Evolutionary conservation across 2,329 filamentous ascomycete species (phyloP).

Genomic region (Penicillium aurantiogriseum): DNA sequence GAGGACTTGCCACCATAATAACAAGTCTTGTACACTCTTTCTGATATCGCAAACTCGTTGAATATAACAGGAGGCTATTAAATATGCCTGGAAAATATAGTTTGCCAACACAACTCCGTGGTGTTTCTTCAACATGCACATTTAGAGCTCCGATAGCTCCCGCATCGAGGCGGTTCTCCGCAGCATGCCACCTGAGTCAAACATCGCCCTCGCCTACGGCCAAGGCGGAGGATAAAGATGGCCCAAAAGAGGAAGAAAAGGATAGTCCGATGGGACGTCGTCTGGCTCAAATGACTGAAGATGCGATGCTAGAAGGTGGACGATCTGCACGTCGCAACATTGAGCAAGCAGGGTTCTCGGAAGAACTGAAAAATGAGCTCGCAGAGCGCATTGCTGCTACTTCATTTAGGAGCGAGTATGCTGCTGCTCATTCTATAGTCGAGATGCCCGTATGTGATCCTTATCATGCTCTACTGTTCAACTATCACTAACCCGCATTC

Average conservation of each 20-base stretch:
- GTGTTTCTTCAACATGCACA: slow-evolving; percentile 13
- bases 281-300: slow-evolving; percentile 60
- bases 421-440: slow-evolving; percentile 53
- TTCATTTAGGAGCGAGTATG: slow-evolving; percentile 55
- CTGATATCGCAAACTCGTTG: background rate
- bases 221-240: slow-evolving; percentile 16
- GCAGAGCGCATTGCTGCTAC: slow-evolving; percentile 59
- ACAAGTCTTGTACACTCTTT: background rate
- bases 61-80: no score
- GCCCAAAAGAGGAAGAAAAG: slow-evolving; percentile 30
- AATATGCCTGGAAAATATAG: slow-evolving; percentile 26
- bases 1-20: slow-evolving; percentile 8
- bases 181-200: slow-evolving; percentile 24
- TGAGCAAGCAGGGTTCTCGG: slow-evolving; percentile 62
- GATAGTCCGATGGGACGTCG: slow-evolving; percentile 59
- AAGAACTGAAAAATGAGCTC: slow-evolving; percentile 57
- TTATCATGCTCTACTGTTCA: background rate
- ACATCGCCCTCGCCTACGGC: slow-evolving; percentile 16
- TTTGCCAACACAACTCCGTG: slow-evolving; percentile 16
- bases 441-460: slow-evolving; percentile 48
- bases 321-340: slow-evolving; percentile 56
- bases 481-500: background rate
- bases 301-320: slow-evolving; percentile 55
- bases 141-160: slow-evolving; percentile 15
- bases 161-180: slow-evolving; percentile 23